phyloP scores from a whole-genome alignment of 768 basidiomycete genomes.

The Mycena venus region DNA sequence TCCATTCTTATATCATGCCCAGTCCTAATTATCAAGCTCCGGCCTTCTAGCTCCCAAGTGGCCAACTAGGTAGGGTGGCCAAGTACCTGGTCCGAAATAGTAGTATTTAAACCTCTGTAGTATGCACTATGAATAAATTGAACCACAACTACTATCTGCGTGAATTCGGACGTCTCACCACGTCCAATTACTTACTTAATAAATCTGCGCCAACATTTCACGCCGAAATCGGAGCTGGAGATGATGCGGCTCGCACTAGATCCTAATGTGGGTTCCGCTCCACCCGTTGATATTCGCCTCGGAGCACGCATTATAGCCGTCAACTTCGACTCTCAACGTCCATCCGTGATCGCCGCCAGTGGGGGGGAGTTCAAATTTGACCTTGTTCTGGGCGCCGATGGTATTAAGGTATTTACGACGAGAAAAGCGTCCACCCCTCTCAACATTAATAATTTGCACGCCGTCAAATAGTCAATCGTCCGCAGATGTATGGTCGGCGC shows the following conservation, averaged over 20 bases:
- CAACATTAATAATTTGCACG: background rate
- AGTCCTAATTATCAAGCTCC: too few species aligned
- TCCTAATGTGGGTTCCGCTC: background rate
- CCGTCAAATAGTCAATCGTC: constrained; percentile 12
- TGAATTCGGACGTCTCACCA: too few species aligned
- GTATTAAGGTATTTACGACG: constrained; percentile 16
- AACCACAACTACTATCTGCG: too few species aligned
- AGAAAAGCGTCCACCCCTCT: too few species aligned
- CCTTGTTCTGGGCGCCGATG: constrained; percentile 18
- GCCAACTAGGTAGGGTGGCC: too few species aligned
- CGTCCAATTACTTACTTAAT: too few species aligned
- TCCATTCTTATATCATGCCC: too few species aligned
- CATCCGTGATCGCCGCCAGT: background rate
- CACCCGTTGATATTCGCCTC: constrained; percentile 9
- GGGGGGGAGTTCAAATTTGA: constrained; percentile 7
- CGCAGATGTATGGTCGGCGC: constrained; percentile 18
- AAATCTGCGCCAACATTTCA: too few species aligned
- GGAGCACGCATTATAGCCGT: background rate
- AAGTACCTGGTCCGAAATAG: too few species aligned
- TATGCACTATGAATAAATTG: too few species aligned
- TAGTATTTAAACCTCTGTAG: too few species aligned
- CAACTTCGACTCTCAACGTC: background rate
- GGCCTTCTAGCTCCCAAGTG: too few species aligned
- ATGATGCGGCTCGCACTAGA: constrained; percentile 22
- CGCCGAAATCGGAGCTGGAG: constrained; percentile 28